Base-by-base conservation (phyloP, 352 stramenopile species). In the Phytophthora agathidicida region DNA sequence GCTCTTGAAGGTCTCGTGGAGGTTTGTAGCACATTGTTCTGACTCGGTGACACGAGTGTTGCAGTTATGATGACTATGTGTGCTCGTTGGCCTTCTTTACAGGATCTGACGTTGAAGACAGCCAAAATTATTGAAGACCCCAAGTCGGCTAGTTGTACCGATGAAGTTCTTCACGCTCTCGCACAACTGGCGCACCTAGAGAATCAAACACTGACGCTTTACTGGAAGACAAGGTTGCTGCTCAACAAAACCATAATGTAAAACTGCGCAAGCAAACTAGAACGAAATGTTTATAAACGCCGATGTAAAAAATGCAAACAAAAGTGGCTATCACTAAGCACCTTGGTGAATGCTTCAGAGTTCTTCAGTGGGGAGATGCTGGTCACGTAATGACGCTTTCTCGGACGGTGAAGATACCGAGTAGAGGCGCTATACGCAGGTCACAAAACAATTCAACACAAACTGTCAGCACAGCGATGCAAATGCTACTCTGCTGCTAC, bases 351-450 rank as follows among this genome's bases (percentile, higher is more conserved):
- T 28, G 26, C 16, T 27, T 23, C 65, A 88, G 10, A 89, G 64
- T 38, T 88, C 73, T 56, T 91, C 79, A 8, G 80, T 86, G 10
- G 82, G 80, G 5, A 91, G 60, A 56, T 73, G 60, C 42, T 88
- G 68, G 10, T 89, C 79, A 9, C 79, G 73, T 36, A 91, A 68
- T 3, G 75, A 80, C 10, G 68, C 75, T 63, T 91, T 91, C 60
- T 91, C 82, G 5, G 73, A 85, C 16, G 79, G 71, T 3, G 80
- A 89, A 14, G 77, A 89, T 7, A 91, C 66, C 17, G 82, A 89
- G 55, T 89, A 91, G 16, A 89, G 48, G 1, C 82, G 79, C 82
- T 91, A 41, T 8, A 33, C 8, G 31, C 20, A 55, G 2, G 3
- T 48, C 19, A 41, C 38, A 16, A 45, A 24, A 14, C 11, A 32